Evolutionary conservation across 2,329 filamentous ascomycete species (phyloP).

Genomic region (Fusarium sp.): DNA sequence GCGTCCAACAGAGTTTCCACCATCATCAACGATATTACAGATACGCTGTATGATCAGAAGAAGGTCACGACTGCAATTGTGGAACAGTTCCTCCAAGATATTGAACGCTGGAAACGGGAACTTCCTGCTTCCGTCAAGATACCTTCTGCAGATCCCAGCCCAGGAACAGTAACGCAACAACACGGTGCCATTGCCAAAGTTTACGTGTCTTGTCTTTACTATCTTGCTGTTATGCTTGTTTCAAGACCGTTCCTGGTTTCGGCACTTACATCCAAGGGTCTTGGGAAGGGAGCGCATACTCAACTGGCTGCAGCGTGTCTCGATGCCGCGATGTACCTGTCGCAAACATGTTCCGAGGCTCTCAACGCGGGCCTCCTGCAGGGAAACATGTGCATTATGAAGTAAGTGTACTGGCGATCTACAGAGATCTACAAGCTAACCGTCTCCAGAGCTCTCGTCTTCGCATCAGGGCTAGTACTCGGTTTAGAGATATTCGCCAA

Average conservation of each 20-base stretch:
- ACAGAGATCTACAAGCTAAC: neutral
- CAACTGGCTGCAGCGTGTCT: slow-evolving; percentile 61
- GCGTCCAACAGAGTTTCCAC: slow-evolving; percentile 53
- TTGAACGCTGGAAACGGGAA: slow-evolving; percentile 55
- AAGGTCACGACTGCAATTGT: slow-evolving; percentile 44
- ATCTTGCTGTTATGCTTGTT: slow-evolving; percentile 65
- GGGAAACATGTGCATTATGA: slow-evolving; percentile 66
- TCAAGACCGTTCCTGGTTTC: slow-evolving; percentile 64
- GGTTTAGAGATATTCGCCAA: slow-evolving; percentile 65
- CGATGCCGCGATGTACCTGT: slow-evolving; percentile 63
- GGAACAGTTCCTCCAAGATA: slow-evolving; percentile 51
- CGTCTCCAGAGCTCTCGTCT: slow-evolving; percentile 56
- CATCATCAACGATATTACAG: slow-evolving; percentile 55
- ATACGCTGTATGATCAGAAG: slow-evolving; percentile 52
- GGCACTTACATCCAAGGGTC: slow-evolving; percentile 51
- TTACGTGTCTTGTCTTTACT: slow-evolving; percentile 65
- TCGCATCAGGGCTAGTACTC: slow-evolving; percentile 64
- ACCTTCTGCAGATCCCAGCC: slow-evolving; percentile 1
- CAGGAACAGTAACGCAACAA: slow-evolving; percentile 2
- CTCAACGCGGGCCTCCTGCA: slow-evolving; percentile 54
- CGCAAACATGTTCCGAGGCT: slow-evolving; percentile 61
- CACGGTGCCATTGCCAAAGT: slow-evolving; percentile 57
- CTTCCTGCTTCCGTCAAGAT: slow-evolving; percentile 50
- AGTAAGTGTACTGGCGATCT: slow-evolving; percentile 49
- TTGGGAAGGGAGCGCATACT: slow-evolving; percentile 39